phyloP scores from a whole-genome alignment of 768 basidiomycete species.

The Pleurotus ostreatus region DNA sequence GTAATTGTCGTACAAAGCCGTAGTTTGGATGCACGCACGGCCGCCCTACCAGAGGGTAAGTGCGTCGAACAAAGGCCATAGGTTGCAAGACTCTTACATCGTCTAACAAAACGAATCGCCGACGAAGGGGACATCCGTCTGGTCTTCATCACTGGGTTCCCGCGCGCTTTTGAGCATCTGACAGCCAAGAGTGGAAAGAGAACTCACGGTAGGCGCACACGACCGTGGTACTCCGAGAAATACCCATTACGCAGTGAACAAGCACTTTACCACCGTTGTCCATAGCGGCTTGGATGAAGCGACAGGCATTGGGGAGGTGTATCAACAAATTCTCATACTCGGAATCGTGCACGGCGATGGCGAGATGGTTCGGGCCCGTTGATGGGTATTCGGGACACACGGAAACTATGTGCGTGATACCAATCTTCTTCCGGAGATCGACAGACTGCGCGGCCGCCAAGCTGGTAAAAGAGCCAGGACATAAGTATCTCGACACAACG shows the following conservation, averaged over 20 bases:
- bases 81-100: constrained; percentile 30
- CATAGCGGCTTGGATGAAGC: constrained; percentile 61
- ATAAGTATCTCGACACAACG: background rate
- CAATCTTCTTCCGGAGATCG: constrained; percentile 24
- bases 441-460: constrained; percentile 30
- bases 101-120: constrained; percentile 46
- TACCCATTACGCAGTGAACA: constrained; percentile 72
- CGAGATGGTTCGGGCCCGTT: constrained; percentile 34
- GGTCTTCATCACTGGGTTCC: constrained; percentile 44
- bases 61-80: constrained; percentile 9
- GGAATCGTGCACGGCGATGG: constrained; percentile 37
- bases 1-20: constrained; percentile 57
- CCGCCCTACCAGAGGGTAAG: constrained; percentile 24
- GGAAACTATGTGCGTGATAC: constrained; percentile 53
- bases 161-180: background rate
- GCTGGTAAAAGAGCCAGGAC: constrained; percentile 18
- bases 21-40: constrained; percentile 43
- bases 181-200: constrained; percentile 2
- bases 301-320: constrained; percentile 54
- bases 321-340: constrained; percentile 56
- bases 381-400: constrained; percentile 54
- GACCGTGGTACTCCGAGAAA: constrained; percentile 64
- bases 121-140: constrained; percentile 33
- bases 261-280: constrained; percentile 50
- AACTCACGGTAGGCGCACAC: constrained; percentile 52